Evolutionary conservation across 176 grass and related monocot genomes (phyloP).

Genomic region (Eremochloa ophiuroides): DNA sequence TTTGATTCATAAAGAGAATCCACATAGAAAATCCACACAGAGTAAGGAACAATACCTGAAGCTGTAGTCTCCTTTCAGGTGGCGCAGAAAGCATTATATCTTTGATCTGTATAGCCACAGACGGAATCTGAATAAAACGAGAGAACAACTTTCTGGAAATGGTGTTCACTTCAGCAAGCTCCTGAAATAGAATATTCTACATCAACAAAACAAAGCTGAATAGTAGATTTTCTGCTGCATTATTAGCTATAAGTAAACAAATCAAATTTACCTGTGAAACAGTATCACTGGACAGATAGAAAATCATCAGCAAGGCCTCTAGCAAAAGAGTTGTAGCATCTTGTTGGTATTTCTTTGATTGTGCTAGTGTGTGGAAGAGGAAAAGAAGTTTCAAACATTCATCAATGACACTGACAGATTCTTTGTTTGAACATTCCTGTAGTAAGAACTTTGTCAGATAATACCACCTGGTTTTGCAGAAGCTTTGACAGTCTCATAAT

Average conservation of each 20-base stretch:
- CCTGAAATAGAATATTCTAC: conserved; percentile 39
- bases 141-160: conserved; percentile 69
- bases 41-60: conserved; percentile 63
- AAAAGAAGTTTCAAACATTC: conserved; percentile 87
- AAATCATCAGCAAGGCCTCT: conserved; percentile 79
- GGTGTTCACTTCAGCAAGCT: conserved; percentile 70
- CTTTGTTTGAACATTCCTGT: conserved; percentile 71
- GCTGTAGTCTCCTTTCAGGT: conserved; percentile 52
- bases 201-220: conserved; percentile 1
- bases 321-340: conserved; percentile 66
- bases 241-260: conserved; percentile 1
- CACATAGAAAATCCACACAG: neutral
- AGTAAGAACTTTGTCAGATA: conserved; percentile 31
- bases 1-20: neutral
- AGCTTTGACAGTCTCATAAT: conserved; percentile 15
- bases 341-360: conserved; percentile 57
- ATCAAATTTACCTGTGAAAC: conserved; percentile 55
- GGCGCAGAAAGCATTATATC: conserved; percentile 77
- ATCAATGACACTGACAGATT: conserved; percentile 63
- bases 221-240: neutral
- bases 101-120: conserved; percentile 72
- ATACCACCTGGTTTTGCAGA: conserved; percentile 10
- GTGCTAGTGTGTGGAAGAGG: conserved; percentile 65
- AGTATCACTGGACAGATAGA: conserved; percentile 46
- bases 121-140: conserved; percentile 93